phyloP scores from a whole-genome alignment of 2,329 filamentous ascomycete genomes.

The Alternaria longipes region DNA sequence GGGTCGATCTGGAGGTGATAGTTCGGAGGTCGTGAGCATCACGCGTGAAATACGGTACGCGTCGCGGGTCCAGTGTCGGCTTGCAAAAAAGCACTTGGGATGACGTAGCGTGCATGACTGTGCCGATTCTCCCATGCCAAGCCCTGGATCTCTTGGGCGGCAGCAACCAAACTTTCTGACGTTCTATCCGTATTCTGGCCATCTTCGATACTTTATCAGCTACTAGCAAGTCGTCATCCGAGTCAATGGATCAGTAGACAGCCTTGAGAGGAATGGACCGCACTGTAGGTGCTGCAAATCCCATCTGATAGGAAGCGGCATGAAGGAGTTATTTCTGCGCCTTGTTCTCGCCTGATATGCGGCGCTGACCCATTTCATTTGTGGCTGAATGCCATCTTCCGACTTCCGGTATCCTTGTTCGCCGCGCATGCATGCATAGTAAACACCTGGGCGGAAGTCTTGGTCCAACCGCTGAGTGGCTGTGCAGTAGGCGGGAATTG shows the following conservation, averaged over 20 bases:
- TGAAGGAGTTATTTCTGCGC: not conserved
- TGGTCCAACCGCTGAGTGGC: slow-evolving; percentile 16
- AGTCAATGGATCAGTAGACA: not conserved
- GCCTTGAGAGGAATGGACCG: not conserved
- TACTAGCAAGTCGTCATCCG: not conserved
- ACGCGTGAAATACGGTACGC: not conserved
- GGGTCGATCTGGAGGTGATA: slow-evolving; percentile 11
- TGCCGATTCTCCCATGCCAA: slow-evolving; percentile 13
- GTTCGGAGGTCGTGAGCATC: not conserved
- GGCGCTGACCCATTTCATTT: not conserved
- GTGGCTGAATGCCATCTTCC: slow-evolving; percentile 1
- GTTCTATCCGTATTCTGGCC: not conserved
- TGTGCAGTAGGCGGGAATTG: slow-evolving; percentile 12
- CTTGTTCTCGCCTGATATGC: not conserved
- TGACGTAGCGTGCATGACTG: not conserved
- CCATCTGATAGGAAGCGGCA: not conserved
- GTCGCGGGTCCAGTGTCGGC: not conserved
- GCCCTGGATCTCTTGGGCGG: not conserved
- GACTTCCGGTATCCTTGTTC: not conserved
- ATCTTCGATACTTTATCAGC: not conserved
- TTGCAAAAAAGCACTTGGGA: slow-evolving; percentile 2
- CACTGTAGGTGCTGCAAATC: not conserved
- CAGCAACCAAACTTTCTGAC: not conserved
- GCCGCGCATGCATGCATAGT: not conserved
- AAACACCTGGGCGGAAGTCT: slow-evolving; percentile 17